Evolutionary conservation across 768 basidiomycete genomes (phyloP).

Genomic region (Omphalotus guepiniiformis): DNA sequence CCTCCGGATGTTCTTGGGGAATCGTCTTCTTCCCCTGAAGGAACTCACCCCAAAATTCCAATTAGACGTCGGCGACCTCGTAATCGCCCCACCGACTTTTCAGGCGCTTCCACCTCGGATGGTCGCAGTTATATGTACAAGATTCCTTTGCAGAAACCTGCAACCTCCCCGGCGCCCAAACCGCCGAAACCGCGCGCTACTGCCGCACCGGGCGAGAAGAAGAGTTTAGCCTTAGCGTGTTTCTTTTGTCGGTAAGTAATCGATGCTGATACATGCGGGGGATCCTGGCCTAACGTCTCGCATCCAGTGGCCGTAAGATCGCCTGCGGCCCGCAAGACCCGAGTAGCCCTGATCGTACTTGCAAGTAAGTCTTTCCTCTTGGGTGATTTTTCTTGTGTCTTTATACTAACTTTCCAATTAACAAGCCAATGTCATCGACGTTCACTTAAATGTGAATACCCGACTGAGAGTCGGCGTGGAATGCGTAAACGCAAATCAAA

Average conservation of each 20-base stretch:
- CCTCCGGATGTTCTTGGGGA: too few relatives aligned
- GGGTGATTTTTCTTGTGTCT: not conserved
- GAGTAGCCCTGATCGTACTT: constrained; percentile 34
- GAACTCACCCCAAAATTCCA: constrained; percentile 3
- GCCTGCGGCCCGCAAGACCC: constrained; percentile 33
- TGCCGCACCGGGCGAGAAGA: constrained; percentile 18
- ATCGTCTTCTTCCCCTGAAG: not conserved
- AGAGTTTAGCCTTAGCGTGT: constrained; percentile 36
- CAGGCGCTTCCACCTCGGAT: not conserved
- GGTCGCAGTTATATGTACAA: constrained; percentile 9
- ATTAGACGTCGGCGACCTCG: constrained; percentile 3
- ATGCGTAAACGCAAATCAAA: constrained; percentile 49
- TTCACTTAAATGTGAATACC: constrained; percentile 67
- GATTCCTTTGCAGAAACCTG: constrained; percentile 6
- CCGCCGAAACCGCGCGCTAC: not conserved
- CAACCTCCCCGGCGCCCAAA: constrained; percentile 2
- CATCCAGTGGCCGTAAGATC: constrained; percentile 26
- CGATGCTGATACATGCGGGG: not conserved
- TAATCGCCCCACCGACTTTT: constrained; percentile 3
- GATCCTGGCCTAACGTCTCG: not conserved
- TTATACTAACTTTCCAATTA: constrained; percentile 18
- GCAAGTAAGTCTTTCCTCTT: constrained; percentile 30
- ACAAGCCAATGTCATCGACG: constrained; percentile 70
- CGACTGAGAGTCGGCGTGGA: constrained; percentile 64
- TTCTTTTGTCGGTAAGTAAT: constrained; percentile 30